Conservation (phyloP, 352 stramenopile species). For the Elongisporangium prolatum region DNA sequence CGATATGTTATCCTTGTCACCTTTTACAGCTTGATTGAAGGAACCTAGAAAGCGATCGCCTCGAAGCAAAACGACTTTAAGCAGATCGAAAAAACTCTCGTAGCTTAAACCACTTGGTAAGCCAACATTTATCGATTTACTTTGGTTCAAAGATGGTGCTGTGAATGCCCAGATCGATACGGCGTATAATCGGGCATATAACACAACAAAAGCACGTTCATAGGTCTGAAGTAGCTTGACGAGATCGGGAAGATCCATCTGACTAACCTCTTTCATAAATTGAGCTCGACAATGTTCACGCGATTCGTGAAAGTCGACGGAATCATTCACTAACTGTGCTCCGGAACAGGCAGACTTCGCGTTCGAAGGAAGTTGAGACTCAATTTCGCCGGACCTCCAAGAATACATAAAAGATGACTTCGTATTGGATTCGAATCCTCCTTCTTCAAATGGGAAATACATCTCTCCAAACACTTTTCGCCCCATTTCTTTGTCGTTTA, state of each 20-base stretch:
- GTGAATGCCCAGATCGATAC: background rate
- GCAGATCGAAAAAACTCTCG: slow-evolving; percentile 27
- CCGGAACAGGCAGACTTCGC: background rate
- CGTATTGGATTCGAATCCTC: slow-evolving; percentile 58
- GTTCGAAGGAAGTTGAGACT: slow-evolving; percentile 17
- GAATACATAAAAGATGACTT: slow-evolving; percentile 22
- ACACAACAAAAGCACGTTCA: slow-evolving; percentile 23
- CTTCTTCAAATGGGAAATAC: slow-evolving; percentile 84
- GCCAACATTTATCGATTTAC: background rate
- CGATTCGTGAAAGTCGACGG: background rate
- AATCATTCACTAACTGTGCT: background rate
- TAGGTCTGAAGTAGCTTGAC: slow-evolving; percentile 11
- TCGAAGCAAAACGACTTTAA: slow-evolving; percentile 50
- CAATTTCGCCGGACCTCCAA: slow-evolving; percentile 22
- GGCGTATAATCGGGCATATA: slow-evolving; percentile 25
- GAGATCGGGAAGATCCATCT: slow-evolving; percentile 15
- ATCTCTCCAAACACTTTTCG: slow-evolving; percentile 83
- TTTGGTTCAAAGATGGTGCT: background rate
- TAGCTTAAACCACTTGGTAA: background rate
- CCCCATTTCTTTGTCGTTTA: slow-evolving; percentile 80
- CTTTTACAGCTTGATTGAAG: background rate
- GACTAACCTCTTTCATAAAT: slow-evolving; percentile 19
- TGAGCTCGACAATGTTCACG: background rate
- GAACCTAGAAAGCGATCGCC: slow-evolving; percentile 33
- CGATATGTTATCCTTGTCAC: slow-evolving; percentile 7